Percentiles rank a stretch among this genome's conserved stretches.
phyloP scores from a whole-genome alignment of 176 grass and related monocot genomes.

The Oropetium thomaeum region DNA sequence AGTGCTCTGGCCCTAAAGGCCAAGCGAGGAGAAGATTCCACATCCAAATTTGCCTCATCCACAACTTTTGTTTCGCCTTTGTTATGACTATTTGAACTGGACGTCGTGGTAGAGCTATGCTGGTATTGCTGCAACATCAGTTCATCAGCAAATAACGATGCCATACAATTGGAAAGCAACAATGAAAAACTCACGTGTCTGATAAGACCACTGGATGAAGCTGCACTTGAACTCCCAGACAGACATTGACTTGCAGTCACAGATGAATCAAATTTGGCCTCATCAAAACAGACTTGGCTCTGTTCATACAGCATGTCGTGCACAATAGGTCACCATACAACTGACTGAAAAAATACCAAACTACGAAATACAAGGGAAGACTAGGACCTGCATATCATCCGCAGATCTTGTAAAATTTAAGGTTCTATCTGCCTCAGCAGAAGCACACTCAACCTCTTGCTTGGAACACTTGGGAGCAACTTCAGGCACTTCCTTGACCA shows the following conservation, averaged over 20 bases:
- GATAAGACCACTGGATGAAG: conserved; percentile 18
- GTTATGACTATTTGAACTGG: conserved; percentile 17
- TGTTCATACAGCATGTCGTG: conserved; percentile 26
- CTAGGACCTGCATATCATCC: conserved; percentile 31
- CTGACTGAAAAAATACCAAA: conserved; percentile 7
- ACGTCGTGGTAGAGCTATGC: conserved; percentile 27
- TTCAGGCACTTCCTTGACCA: conserved; percentile 78
- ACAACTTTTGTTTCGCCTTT: conserved; percentile 23
- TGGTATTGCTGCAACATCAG: conserved; percentile 44
- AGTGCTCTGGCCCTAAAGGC: conserved; percentile 50
- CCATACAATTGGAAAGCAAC: conserved; percentile 4
- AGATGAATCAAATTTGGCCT: not conserved
- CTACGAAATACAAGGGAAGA: not conserved
- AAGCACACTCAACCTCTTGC: conserved; percentile 13
- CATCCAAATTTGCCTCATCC: conserved; percentile 10
- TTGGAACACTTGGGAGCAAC: conserved; percentile 29
- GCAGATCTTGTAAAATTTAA: conserved; percentile 21
- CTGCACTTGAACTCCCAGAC: conserved; percentile 4
- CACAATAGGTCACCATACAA: conserved; percentile 25
- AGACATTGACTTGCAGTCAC: not conserved
- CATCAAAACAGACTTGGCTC: conserved; percentile 22
- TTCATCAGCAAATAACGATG: conserved; percentile 20
- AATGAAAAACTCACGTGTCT: conserved; percentile 42
- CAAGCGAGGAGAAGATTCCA: conserved; percentile 36
- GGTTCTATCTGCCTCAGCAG: conserved; percentile 20